phyloP scores from a whole-genome alignment of 1,139 yeast species.

The Pichia sp. region DNA sequence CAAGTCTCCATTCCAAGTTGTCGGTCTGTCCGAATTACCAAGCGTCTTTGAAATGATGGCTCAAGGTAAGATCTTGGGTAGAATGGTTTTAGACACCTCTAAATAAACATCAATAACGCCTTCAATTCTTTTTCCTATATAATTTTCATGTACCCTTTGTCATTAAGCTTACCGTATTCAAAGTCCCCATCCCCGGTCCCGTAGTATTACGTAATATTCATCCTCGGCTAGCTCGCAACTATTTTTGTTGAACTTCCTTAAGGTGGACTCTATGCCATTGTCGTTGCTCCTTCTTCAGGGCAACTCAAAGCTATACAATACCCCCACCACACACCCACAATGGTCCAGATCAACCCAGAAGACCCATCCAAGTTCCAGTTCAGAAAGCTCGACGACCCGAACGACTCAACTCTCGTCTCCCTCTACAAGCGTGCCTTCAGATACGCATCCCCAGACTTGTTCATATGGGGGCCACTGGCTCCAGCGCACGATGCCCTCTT shows the following conservation, averaged over 20 bases:
- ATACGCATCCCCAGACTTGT: constrained; percentile 29
- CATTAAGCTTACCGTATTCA: no score
- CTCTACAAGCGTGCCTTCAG: constrained; percentile 24
- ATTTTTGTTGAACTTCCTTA: no score
- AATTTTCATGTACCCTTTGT: neutral
- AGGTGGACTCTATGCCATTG: no score
- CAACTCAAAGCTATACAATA: no score
- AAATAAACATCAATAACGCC: constrained; percentile 40
- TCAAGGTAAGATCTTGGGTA: constrained; percentile 67
- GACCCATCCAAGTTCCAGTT: constrained; percentile 16
- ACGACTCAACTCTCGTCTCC: constrained; percentile 22
- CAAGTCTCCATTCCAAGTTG: constrained; percentile 66
- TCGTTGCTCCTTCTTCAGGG: no score
- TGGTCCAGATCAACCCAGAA: constrained; percentile 16
- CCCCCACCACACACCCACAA: constrained; percentile 2
- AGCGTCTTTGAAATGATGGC: constrained; percentile 64
- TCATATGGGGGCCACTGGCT: constrained; percentile 32
- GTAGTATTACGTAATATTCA: no score
- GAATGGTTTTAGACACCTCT: constrained; percentile 72
- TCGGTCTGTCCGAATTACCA: constrained; percentile 65
- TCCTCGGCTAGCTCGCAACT: no score
- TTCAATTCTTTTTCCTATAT: neutral
- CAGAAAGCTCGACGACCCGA: constrained; percentile 25
- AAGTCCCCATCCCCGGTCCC: no score
- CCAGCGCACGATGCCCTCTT: constrained; percentile 32